Evolutionary conservation across 768 basidiomycete species (phyloP).

Genomic region (Coprinellus aureogranulatus): DNA sequence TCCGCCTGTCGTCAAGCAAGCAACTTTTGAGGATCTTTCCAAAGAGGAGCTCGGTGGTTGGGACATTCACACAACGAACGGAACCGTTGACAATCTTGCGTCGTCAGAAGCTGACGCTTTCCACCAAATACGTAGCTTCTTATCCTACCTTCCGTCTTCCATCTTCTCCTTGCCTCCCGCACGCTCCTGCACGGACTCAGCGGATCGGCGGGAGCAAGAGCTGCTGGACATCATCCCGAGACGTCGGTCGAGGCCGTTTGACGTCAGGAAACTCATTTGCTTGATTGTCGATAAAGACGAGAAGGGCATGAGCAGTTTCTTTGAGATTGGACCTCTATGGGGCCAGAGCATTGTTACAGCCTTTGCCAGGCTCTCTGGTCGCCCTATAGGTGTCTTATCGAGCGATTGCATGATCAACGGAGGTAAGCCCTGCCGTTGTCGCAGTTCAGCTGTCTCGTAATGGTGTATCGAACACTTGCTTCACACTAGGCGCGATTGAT

Average conservation of each 20-base stretch:
- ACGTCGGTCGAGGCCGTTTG: slow-evolving; percentile 33
- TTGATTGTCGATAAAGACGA: slow-evolving; percentile 34
- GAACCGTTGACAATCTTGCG: slow-evolving; percentile 36
- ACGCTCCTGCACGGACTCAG: slow-evolving; percentile 19
- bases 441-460: too few relatives aligned
- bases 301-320: slow-evolving; percentile 31
- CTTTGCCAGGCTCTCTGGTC: slow-evolving; percentile 35
- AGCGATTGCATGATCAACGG: slow-evolving; percentile 40
- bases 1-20: slow-evolving; percentile 36
- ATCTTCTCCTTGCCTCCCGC: slow-evolving; percentile 35
- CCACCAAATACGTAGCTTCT: slow-evolving; percentile 31
- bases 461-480: neutral
- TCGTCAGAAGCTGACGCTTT: slow-evolving; percentile 36
- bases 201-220: slow-evolving; percentile 32
- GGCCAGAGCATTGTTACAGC: slow-evolving; percentile 37
- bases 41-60: slow-evolving; percentile 36
- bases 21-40: slow-evolving; percentile 34
- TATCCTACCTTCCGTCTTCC: slow-evolving; percentile 41
- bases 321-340: slow-evolving; percentile 39
- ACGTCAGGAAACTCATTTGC: slow-evolving; percentile 33
- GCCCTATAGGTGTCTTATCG: slow-evolving; percentile 33
- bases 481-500: slow-evolving; percentile 33
- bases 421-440: slow-evolving; percentile 19
- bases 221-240: slow-evolving; percentile 35
- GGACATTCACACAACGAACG: slow-evolving; percentile 36